Conservation (phyloP, 1,284 basidiomycete species). For the Cryptococcus wingfieldii region DNA sequence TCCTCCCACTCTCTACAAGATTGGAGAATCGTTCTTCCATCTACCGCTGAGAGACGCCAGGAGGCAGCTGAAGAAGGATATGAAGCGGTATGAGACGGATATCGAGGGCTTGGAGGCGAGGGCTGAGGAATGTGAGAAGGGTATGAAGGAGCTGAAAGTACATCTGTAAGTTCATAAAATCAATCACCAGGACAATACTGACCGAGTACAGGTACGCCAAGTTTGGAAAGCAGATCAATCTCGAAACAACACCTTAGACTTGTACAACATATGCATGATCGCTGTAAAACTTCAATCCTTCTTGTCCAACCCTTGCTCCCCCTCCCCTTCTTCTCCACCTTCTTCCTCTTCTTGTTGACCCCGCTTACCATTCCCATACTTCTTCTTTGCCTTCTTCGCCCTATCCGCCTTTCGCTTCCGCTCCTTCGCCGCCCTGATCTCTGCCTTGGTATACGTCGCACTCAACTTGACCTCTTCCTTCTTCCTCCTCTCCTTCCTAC, state of each 20-base stretch:
- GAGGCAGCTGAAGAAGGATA: constrained; percentile 69
- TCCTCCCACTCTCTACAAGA: constrained; percentile 75
- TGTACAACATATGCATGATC: constrained; percentile 1
- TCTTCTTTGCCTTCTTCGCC: constrained; percentile 44
- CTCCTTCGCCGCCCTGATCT: constrained; percentile 45
- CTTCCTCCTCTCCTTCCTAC: constrained; percentile 20
- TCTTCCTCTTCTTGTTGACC: neutral
- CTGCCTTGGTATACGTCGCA: constrained; percentile 30
- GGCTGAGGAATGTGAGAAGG: constrained; percentile 68
- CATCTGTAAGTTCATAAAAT: constrained; percentile 50
- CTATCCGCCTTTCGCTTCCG: constrained; percentile 44
- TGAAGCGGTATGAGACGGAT: constrained; percentile 58
- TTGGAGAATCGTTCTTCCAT: constrained; percentile 85
- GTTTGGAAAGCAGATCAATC: constrained; percentile 88
- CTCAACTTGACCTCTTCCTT: constrained; percentile 17
- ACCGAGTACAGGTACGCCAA: constrained; percentile 63
- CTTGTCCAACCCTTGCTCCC: neutral
- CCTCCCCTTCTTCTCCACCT: neutral
- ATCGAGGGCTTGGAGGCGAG: constrained; percentile 58
- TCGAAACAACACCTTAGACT: constrained; percentile 56
- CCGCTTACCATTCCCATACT: constrained; percentile 16
- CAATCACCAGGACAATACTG: neutral
- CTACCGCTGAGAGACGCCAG: constrained; percentile 68
- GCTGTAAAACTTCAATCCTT: neutral
- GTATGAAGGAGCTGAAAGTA: constrained; percentile 89